Conservation (phyloP, 345 rosid species). For the Kernera saxatilis region DNA sequence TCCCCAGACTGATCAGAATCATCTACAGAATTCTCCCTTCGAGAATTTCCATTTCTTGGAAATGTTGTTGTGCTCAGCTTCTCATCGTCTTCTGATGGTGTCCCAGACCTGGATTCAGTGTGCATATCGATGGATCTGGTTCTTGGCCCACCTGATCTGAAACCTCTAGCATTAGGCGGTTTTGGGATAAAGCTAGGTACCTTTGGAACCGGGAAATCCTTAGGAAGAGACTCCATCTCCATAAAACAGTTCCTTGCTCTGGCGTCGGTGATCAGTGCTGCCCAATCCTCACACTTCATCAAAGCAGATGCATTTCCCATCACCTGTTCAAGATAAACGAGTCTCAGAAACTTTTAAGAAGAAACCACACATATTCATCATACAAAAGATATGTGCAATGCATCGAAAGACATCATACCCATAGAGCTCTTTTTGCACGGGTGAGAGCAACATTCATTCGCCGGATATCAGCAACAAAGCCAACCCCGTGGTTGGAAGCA, state of each 20-base stretch:
- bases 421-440: conserved; percentile 91
- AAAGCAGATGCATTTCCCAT: conserved; percentile 94
- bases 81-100: conserved; percentile 73
- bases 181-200: conserved; percentile 52
- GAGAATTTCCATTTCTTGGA: conserved; percentile 54
- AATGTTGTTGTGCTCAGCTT: conserved; percentile 41
- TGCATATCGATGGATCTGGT: conserved; percentile 58
- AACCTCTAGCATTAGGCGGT: conserved; percentile 53
- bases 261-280: conserved; percentile 80
- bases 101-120: conserved; percentile 62
- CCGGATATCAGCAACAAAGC: conserved; percentile 93
- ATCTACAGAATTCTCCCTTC: conserved; percentile 55
- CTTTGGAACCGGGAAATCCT: conserved; percentile 56
- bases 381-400: background rate
- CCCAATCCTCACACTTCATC: conserved; percentile 88
- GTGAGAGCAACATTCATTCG: conserved; percentile 99
- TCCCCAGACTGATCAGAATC: conserved; percentile 60
- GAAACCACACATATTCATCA: background rate
- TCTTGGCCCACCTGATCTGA: conserved; percentile 68
- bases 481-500: conserved; percentile 93
- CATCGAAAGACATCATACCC: conserved; percentile 53
- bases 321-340: conserved; percentile 47
- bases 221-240: conserved; percentile 91
- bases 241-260: conserved; percentile 81
- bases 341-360: background rate